Conservation (phyloP, 768 basidiomycete genomes). For the Lentinula boryana region DNA sequence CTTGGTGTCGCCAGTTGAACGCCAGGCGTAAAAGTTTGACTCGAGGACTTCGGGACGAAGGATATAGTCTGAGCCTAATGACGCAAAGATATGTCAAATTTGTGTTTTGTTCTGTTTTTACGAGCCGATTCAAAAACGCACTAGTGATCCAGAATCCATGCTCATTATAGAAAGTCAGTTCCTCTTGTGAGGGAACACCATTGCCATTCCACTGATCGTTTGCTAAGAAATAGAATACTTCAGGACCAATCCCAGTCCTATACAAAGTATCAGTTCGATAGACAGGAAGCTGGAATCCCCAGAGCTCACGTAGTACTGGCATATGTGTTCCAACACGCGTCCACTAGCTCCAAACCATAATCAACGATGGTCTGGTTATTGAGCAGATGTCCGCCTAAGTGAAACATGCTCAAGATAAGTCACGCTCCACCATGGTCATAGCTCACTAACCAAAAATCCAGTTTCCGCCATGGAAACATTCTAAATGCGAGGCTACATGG, state of each 20-base stretch:
- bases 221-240: slow-evolving; percentile 58
- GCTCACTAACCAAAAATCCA: slow-evolving; percentile 53
- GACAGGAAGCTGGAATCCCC: neutral
- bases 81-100: neutral
- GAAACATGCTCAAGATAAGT: neutral
- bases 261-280: neutral
- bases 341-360: slow-evolving; percentile 53
- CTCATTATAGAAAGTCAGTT: slow-evolving; percentile 46
- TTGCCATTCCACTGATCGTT: slow-evolving; percentile 47
- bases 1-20: slow-evolving; percentile 58
- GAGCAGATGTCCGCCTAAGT: slow-evolving; percentile 55
- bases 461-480: slow-evolving; percentile 72
- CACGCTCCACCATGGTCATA: neutral
- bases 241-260: slow-evolving; percentile 77
- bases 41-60: slow-evolving; percentile 75
- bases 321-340: slow-evolving; percentile 81
- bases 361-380: slow-evolving; percentile 69
- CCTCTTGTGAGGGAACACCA: slow-evolving; percentile 26
- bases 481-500: slow-evolving; percentile 62
- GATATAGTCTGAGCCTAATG: slow-evolving; percentile 40
- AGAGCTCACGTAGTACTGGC: slow-evolving; percentile 54
- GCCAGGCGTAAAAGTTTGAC: slow-evolving; percentile 76
- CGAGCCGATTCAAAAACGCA: neutral
- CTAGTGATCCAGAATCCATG: slow-evolving; percentile 59
- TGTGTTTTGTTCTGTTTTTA: neutral